These are phyloP conservation scores for Colletotrichum neosansevieriae DNA, from an alignment of 2,329 filamentous ascomycete genomes.

Conservation along the genomic window DNA sequence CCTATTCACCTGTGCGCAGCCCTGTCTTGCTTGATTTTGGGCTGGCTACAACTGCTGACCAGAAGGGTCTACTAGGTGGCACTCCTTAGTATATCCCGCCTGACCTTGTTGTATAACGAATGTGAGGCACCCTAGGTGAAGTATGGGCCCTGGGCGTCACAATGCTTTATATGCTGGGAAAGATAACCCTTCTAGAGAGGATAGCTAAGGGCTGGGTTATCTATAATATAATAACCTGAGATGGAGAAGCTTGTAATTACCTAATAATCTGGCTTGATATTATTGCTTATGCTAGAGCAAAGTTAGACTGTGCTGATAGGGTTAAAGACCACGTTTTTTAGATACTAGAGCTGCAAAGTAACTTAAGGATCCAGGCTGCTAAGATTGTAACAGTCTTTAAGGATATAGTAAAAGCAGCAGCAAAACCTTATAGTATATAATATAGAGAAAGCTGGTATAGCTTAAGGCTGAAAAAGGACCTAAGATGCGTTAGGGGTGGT, in stretches of 20 bases:
- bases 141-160: neutral
- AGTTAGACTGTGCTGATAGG: slow-evolving; percentile 15
- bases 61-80: neutral
- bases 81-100: neutral
- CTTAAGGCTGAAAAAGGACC: neutral
- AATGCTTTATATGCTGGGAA: neutral
- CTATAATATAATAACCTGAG: neutral
- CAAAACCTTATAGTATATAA: slow-evolving; percentile 9
- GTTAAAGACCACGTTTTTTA: slow-evolving; percentile 2
- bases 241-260: neutral
- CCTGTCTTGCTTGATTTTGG: neutral
- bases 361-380: neutral
- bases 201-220: neutral
- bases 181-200: neutral
- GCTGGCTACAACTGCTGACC: neutral
- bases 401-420: neutral
- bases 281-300: slow-evolving; percentile 1
- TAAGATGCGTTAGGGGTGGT: slow-evolving; percentile 5
- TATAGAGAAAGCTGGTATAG: slow-evolving; percentile 1
- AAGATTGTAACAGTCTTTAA: neutral
- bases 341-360: neutral
- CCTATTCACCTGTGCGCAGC: neutral
- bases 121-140: neutral
- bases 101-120: neutral
- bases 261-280: slow-evolving; percentile 17